Base-by-base conservation (phyloP, 169 alveolate species). In the Plasmodium inui region DNA sequence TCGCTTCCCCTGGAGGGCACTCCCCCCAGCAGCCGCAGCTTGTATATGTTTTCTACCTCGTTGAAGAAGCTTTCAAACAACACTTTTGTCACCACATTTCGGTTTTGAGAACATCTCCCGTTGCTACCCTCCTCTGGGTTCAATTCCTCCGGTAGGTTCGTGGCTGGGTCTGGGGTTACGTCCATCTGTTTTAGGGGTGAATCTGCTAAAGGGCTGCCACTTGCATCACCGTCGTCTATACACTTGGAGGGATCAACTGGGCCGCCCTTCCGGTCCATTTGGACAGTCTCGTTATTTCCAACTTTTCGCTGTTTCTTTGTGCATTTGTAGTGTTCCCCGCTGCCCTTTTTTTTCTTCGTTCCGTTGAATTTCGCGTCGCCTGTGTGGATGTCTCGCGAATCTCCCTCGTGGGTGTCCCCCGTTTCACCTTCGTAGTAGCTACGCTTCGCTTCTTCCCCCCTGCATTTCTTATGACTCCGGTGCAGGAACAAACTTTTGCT, bases 231-330 rank as follows among this genome's bases (percentile, higher is more conserved):
- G 14, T 9, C 55, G 41, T 55, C 79, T 14, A 14, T 19, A 61
- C 79, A 41, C 37, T 14, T 34, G 9, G 61, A 8, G 41, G 41
- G 30, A n/a, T 6, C 22, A n/a, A 41, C 67, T 32, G 46, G 4
- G 12, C 19, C 26, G 22, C 12, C 57, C 10, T 32, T 32, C 1
- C 6, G 22, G n/a, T 41, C 84, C 19, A 28, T 0, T 22, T 37
- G 71, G 12, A 39, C 50, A 79, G 12, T 22, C 10, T 55, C 53
- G 30, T 44, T 17, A 3, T 70, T 82, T 44, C 57, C 57, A 30
- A 32, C 9, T 46, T 71, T 84, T 9, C 71, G 10, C 57, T 84
- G 92, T 30, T 73, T 84, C 19, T 84, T 84, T 44, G 70, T 55
- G 57, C 73, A 71, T 8, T 19, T 44, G 57, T 7, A 22, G 41